A percentile compares a stretch with the other conserved stretches of the same genome.
These are phyloP conservation scores for Alnus rubra DNA, from an alignment of 306 rosid genomes.

Conservation along the genomic window DNA sequence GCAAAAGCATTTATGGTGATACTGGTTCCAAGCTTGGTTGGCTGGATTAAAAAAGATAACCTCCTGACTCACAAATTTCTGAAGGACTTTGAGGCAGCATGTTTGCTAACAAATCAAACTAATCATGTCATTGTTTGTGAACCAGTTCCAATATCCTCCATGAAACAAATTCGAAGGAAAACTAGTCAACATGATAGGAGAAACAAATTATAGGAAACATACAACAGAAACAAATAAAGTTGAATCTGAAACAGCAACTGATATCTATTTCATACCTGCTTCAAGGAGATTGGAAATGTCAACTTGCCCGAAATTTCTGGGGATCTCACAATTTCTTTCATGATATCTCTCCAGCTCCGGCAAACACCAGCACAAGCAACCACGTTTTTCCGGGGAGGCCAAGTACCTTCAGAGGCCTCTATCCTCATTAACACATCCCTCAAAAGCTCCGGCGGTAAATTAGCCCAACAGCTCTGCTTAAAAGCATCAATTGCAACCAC, in stretches of 20 bases:
- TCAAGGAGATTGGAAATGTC: constrained; percentile 87
- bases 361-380: constrained; percentile 94
- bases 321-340: constrained; percentile 75
- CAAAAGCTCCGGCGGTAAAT: constrained; percentile 89
- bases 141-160: not conserved
- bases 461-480: constrained; percentile 96
- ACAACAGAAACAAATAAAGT: not conserved
- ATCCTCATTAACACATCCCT: constrained; percentile 86
- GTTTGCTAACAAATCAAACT: not conserved
- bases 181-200: not conserved
- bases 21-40: not conserved
- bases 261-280: constrained; percentile 61
- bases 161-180: not conserved
- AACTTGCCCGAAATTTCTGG: constrained; percentile 76
- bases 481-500: constrained; percentile 50
- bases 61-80: not conserved
- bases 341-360: constrained; percentile 84
- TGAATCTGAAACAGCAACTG: not conserved
- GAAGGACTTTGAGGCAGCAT: not conserved
- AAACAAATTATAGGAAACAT: not conserved
- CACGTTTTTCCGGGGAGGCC: constrained; percentile 79
- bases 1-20: not conserved
- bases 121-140: not conserved
- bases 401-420: constrained; percentile 73
- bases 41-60: not conserved